Evolutionary conservation across 371 early-diverging fungal species (phyloP), one percentile per base, ranked within the genome.

Genomic region (Basidiobolus meristosporus): DNA sequence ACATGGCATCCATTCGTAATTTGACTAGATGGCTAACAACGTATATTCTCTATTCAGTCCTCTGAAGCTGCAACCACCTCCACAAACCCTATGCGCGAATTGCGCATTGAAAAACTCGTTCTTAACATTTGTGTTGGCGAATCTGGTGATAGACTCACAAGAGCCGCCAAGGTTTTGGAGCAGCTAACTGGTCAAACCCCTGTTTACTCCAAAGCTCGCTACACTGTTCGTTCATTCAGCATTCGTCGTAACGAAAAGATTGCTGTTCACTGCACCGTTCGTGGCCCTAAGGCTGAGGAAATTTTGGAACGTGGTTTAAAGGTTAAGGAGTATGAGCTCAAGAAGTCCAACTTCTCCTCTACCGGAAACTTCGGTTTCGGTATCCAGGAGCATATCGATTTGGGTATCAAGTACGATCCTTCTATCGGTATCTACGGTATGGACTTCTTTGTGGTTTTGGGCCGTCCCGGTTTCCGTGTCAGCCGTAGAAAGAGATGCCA

Each of bases 161-260:
- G 98, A 74, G 99, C 99, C 52, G 93, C 93, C 60, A 98, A 99
- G 82, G 99, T 99, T 57, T 76, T 99, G 35, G 98, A 99, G 74
- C 97, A 98, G 73, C 76, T 99, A 54, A 97, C 98, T 53, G 99
- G 98, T 51, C 99, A 99, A 73, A 81, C 87, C 50, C 99, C 99
- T 48, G 90, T 96, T 55, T 89, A 87, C 77, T 91, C 96, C 63
- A 99, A 99, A 83, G 95, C 99, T 44, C 88, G 96, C 57, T 90
- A 97, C 72, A 99, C 99, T 35, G 93, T 99, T 68, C 85, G 99
- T 70, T 82, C 92, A 57, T 99, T 99, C 75, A 90, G 96, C 65
- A 98, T 99, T 66, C 87, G 99, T 68, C 85, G 99, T 82, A 99
- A 99, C 84, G 99, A 99, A 73, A 98, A 98, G 83, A 99, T 99